These are phyloP conservation scores for Tetrahymena malaccensis DNA, from an alignment of 73 alveolate genomes.

Conservation along the genomic window DNA sequence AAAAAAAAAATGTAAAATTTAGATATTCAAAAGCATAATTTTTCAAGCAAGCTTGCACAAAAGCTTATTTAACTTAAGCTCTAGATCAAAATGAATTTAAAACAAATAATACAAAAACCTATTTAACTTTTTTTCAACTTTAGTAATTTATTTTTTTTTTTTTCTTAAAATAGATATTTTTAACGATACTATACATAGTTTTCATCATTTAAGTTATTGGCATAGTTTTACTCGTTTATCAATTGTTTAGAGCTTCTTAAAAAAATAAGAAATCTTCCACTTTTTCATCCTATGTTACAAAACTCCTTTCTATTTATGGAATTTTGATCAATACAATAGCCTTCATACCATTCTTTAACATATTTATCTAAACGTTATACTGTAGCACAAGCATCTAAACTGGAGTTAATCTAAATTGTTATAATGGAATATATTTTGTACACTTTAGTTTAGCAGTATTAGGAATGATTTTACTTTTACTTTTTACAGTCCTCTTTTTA, in stretches of 20 bases:
- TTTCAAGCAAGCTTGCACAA: no score
- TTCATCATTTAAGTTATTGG: conserved; percentile 13
- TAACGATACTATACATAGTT: background rate
- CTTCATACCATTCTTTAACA: conserved; percentile 26
- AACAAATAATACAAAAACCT: background rate
- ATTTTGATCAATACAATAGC: conserved; percentile 19
- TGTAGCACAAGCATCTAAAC: conserved; percentile 15
- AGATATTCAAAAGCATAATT: background rate
- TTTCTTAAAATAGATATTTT: background rate
- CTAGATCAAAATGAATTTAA: no score
- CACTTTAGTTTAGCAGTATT: conserved; percentile 27
- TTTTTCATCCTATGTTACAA: conserved; percentile 9
- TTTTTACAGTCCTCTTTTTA: conserved; percentile 9
- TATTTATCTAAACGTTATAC: conserved; percentile 12
- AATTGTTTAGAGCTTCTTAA: background rate
- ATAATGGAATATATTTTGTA: conserved; percentile 15
- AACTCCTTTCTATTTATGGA: conserved; percentile 26
- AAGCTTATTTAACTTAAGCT: no score
- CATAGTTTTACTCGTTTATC: background rate
- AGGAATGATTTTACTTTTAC: conserved; percentile 20
- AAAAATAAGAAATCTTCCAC: conserved; percentile 23
- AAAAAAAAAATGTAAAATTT: background rate
- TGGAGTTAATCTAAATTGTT: conserved; percentile 13
- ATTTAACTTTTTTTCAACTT: no score
- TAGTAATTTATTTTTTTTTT: no score